These are phyloP conservation scores for Sarocladiaceae sp. DNA, from an alignment of 2,329 filamentous ascomycete species.

Conservation along the genomic window DNA sequence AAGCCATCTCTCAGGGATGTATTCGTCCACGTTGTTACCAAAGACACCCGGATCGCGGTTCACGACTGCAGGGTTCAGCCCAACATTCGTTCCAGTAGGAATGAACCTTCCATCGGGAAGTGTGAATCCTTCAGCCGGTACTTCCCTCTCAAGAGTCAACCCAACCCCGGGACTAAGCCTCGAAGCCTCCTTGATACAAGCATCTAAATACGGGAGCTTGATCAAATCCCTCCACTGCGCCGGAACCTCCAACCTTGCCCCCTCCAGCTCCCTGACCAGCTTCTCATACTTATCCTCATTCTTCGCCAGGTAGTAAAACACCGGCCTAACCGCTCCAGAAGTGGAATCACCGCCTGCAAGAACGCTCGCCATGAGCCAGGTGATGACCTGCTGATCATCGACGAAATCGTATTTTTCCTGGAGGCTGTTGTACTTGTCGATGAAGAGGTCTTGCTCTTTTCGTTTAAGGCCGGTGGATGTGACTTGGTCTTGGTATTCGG, in stretches of 20 bases:
- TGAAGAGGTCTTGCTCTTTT: constrained; percentile 19
- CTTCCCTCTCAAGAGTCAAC: constrained; percentile 45
- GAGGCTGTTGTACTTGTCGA: constrained; percentile 29
- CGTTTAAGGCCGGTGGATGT: not conserved
- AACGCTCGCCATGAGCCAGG: constrained; percentile 13
- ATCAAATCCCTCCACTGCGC: constrained; percentile 19
- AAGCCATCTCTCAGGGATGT: constrained; percentile 46
- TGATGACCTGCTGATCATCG: constrained; percentile 20
- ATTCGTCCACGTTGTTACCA: constrained; percentile 39
- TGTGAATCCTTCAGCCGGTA: constrained; percentile 34
- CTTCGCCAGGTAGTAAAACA: constrained; percentile 32
- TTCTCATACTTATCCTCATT: constrained; percentile 28
- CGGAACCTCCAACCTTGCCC: constrained; percentile 19
- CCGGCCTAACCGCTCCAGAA: constrained; percentile 25
- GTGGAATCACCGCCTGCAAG: constrained; percentile 34
- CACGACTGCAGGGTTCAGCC: constrained; percentile 36
- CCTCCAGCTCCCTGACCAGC: constrained; percentile 37
- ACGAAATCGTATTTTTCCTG: constrained; percentile 27
- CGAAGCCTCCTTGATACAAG: constrained; percentile 46
- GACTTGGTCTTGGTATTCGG: constrained; percentile 4
- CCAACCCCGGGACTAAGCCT: constrained; percentile 44
- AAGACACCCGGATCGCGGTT: constrained; percentile 35
- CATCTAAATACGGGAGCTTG: constrained; percentile 40
- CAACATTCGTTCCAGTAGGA: constrained; percentile 31
- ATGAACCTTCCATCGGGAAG: constrained; percentile 30